A percentile compares a stretch with the other conserved stretches of the same genome.
Evolutionary conservation across 169 alveolate species (phyloP).

Genomic region (Eimeria falciformis): DNA sequence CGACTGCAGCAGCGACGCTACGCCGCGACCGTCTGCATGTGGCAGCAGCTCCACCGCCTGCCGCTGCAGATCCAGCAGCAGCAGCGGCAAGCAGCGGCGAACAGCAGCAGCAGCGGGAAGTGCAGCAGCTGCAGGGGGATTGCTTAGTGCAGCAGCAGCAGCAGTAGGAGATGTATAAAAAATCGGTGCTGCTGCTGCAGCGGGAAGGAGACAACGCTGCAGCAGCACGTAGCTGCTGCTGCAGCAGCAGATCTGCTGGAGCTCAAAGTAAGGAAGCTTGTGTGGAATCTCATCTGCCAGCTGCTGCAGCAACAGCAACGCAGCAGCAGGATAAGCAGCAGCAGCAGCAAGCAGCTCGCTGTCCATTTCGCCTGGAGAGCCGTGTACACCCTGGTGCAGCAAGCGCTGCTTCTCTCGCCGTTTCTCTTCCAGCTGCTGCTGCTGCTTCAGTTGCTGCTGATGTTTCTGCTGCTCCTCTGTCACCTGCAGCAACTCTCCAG

Average conservation of each 20-base stretch:
- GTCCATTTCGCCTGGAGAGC: not conserved
- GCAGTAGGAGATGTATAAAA: not conserved
- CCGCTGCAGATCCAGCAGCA: conserved; percentile 51
- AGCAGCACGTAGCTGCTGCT: conserved; percentile 66
- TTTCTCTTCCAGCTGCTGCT: conserved; percentile 6
- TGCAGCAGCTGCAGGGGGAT: conserved; percentile 23
- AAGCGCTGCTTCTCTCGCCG: conserved; percentile 25
- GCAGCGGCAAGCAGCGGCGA: conserved; percentile 54
- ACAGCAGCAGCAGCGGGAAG: conserved; percentile 32
- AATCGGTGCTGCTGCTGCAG: conserved; percentile 43
- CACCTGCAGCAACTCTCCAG: conserved; percentile 7
- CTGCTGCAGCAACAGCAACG: conserved; percentile 48
- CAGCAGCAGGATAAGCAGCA: conserved; percentile 21
- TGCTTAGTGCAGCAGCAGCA: not conserved
- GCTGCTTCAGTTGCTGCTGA: conserved; percentile 46
- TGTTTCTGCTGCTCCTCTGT: conserved; percentile 42
- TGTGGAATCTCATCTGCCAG: conserved; percentile 37
- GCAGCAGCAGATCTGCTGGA: conserved; percentile 21
- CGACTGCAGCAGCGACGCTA: conserved; percentile 17
- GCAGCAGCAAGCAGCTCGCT: conserved; percentile 33
- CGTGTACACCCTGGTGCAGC: conserved; percentile 8
- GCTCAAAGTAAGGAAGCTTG: conserved; percentile 26
- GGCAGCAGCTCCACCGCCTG: conserved; percentile 49
- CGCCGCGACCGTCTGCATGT: not conserved
- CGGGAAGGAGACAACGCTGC: conserved; percentile 24